phyloP scores from a whole-genome alignment of 1,284 basidiomycete genomes.

The Hortiboletus rubellus region DNA sequence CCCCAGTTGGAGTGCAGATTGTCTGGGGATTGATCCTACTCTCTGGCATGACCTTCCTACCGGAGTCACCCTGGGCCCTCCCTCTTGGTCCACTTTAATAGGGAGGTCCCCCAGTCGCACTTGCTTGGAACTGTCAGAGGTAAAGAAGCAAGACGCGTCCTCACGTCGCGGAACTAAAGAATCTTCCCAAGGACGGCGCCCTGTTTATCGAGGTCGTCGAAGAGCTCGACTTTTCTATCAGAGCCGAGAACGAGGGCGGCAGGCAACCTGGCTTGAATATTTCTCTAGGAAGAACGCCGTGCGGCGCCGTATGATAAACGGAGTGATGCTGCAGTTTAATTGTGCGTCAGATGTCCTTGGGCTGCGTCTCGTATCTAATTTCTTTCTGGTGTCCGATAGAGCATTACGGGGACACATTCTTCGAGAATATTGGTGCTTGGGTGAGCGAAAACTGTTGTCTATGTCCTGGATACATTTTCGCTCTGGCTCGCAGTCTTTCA shows the following conservation, averaged over 20 bases:
- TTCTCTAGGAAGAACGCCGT: conserved; percentile 69
- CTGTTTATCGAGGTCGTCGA: conserved; percentile 42
- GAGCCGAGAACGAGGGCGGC: conserved; percentile 41
- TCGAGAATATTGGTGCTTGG: conserved; percentile 60
- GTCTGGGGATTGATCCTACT: conserved; percentile 62
- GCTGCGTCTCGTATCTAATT: no score
- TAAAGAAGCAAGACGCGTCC: conserved; percentile 58
- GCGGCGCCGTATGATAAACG: conserved; percentile 72
- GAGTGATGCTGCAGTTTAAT: conserved; percentile 81
- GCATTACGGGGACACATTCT: conserved; percentile 69
- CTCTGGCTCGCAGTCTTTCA: conserved; percentile 44
- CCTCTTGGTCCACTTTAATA: not conserved
- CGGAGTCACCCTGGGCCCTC: conserved; percentile 62
- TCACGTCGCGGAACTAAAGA: conserved; percentile 71
- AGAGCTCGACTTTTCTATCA: conserved; percentile 70
- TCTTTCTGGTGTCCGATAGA: no score
- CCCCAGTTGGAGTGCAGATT: conserved; percentile 68
- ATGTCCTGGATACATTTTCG: not conserved
- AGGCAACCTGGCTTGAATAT: conserved; percentile 74
- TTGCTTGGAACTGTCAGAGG: conserved; percentile 54
- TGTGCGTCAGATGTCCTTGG: conserved; percentile 42
- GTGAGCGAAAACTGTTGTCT: no score
- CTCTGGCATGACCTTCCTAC: conserved; percentile 72
- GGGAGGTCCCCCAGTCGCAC: conserved; percentile 48
- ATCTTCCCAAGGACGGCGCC: conserved; percentile 45